Conservation (phyloP, 352 stramenopile genomes). For the Phytophthora sansomeana region DNA sequence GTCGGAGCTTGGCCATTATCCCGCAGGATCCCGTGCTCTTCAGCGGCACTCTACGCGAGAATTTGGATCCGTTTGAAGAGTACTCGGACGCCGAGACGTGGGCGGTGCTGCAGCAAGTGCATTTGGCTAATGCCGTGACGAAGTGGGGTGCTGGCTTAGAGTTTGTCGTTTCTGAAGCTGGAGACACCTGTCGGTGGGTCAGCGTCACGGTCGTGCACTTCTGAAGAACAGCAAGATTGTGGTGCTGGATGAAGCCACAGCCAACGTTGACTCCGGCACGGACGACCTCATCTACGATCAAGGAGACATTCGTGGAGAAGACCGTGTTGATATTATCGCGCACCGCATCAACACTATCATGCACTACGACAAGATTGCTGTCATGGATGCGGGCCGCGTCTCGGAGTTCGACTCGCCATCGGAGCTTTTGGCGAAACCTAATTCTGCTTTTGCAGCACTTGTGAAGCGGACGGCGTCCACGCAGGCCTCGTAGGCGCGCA, state of each 20-base stretch:
- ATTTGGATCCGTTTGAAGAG: conserved; percentile 90
- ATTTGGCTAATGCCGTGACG: conserved; percentile 66
- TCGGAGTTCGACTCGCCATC: conserved; percentile 85
- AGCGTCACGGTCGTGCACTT: conserved; percentile 93
- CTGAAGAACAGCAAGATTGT: conserved; percentile 90
- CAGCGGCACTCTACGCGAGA: conserved; percentile 89
- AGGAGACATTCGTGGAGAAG: conserved; percentile 86
- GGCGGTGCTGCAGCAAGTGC: conserved; percentile 63
- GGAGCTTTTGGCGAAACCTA: conserved; percentile 72
- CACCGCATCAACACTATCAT: conserved; percentile 81
- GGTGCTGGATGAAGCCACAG: conserved; percentile 96
- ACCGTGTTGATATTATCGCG: conserved; percentile 91
- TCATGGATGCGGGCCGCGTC: conserved; percentile 86
- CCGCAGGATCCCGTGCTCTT: conserved; percentile 92
- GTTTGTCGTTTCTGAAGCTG: conserved; percentile 87
- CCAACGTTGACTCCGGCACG: conserved; percentile 81
- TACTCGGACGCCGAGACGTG: conserved; percentile 77
- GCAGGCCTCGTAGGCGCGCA: background rate
- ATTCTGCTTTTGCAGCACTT: conserved; percentile 78
- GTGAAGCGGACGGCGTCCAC: conserved; percentile 21
- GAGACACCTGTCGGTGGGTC: conserved; percentile 94
- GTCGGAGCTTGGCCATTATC: conserved; percentile 55
- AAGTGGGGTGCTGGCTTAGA: conserved; percentile 71
- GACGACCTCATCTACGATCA: conserved; percentile 79
- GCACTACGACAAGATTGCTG: conserved; percentile 91